Evolutionary conservation across 768 basidiomycete species (phyloP).

Genomic region (Calocera cornea): DNA sequence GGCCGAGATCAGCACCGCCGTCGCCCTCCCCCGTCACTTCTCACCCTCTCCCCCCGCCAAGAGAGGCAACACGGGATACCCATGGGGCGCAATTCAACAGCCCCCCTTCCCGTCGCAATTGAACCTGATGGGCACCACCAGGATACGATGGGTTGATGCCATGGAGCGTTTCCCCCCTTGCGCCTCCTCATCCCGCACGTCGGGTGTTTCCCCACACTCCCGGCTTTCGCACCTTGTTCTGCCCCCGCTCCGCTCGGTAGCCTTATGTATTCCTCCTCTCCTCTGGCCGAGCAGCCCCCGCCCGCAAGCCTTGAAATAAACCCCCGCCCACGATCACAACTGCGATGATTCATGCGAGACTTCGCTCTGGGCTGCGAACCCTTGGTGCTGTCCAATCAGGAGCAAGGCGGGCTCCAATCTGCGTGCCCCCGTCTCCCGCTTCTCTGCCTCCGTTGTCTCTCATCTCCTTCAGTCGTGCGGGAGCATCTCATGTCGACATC

Average conservation of each 20-base stretch:
- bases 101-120: too few relatives aligned
- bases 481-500: slow-evolving; percentile 8
- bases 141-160: too few relatives aligned
- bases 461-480: slow-evolving; percentile 10
- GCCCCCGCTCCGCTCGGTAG: neutral
- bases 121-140: too few relatives aligned
- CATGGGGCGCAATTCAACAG: neutral
- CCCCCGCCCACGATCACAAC: neutral
- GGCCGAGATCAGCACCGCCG: neutral
- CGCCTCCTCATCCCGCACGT: neutral
- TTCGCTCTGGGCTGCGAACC: neutral
- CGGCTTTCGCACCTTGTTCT: neutral
- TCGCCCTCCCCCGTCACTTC: neutral
- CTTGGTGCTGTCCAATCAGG: neutral
- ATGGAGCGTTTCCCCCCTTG: neutral
- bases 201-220: neutral
- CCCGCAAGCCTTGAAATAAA: neutral
- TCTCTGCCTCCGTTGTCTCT: slow-evolving; percentile 5
- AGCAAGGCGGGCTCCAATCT: neutral
- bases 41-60: neutral
- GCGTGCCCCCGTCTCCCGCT: neutral
- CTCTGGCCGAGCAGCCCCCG: too few relatives aligned
- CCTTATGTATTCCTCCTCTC: neutral
- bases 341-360: neutral
- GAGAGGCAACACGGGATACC: neutral